phyloP scores from a whole-genome alignment of 2,329 filamentous ascomycete species.

The Orbilia blumenaviensis region DNA sequence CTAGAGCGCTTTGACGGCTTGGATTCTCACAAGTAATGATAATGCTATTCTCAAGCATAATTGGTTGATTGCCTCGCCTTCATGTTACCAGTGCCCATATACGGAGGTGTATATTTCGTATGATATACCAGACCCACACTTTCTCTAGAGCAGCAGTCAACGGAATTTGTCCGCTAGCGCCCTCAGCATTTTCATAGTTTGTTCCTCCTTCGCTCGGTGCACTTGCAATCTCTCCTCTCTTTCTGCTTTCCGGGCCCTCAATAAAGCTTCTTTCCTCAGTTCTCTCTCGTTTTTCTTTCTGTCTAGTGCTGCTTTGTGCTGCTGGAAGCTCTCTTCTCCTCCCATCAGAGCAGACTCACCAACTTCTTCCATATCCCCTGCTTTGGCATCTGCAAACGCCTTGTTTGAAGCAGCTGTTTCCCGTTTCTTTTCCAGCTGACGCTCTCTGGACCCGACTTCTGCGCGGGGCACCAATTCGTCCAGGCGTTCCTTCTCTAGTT shows the following conservation, averaged over 20 bases:
- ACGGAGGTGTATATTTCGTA: neutral
- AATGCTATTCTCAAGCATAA: neutral
- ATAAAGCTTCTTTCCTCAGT: slow-evolving; percentile 80
- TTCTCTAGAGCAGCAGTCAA: slow-evolving; percentile 57
- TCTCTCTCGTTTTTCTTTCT: slow-evolving; percentile 84
- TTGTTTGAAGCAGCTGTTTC: slow-evolving; percentile 77
- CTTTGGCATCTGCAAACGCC: slow-evolving; percentile 73
- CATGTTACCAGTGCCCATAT: neutral
- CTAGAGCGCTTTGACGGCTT: neutral
- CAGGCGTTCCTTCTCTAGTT: slow-evolving; percentile 73
- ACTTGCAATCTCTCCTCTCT: slow-evolving; percentile 77
- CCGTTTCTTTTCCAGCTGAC: slow-evolving; percentile 83
- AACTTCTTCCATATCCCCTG: slow-evolving; percentile 70
- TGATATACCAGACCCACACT: neutral
- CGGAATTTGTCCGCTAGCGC: slow-evolving; percentile 84
- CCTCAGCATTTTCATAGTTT: slow-evolving; percentile 82
- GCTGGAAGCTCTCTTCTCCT: slow-evolving; percentile 72
- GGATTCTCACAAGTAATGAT: slow-evolving; percentile 29
- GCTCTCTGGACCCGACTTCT: slow-evolving; percentile 81
- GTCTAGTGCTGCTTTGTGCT: slow-evolving; percentile 71
- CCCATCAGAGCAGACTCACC: slow-evolving; percentile 80
- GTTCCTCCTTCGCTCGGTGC: slow-evolving; percentile 79
- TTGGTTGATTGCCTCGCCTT: neutral
- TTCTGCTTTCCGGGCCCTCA: slow-evolving; percentile 78
- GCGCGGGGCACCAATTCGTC: slow-evolving; percentile 86